Evolutionary conservation across 2,329 filamentous ascomycete species (phyloP), one percentile per base, ranked within the genome.

Genomic region (Clarireedia paspali): DNA sequence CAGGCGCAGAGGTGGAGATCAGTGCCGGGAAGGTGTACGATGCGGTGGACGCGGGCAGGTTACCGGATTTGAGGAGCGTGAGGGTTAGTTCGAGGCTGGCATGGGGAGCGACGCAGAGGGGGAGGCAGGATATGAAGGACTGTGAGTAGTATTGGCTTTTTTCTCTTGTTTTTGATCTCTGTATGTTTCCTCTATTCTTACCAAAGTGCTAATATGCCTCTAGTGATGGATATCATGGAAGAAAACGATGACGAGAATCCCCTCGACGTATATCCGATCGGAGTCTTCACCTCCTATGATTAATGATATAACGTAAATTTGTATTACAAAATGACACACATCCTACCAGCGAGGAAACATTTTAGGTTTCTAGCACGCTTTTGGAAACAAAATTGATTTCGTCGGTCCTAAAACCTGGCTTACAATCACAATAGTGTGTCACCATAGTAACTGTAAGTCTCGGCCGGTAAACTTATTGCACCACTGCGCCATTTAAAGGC

Each of bases 21-120:
- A 59, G 46, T 34, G 55, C 68, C 0, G 45, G 44, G 6, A 47
- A 48, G 6, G 55, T 70, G 5, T 70, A 65, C 54, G 57, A 66
- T 38, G 63, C 66, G 10, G 61, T 69, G 14, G 64, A 68, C 47
- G 53, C 61, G 10, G 63, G 57, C 1, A 53, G 56, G 12, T 52
- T 70, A 20, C 60, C 63, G 12, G 57, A 64, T 59, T 36, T 70
- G 34, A 57, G 68, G 47, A 66, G 65, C 42, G 66, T 70, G 6
- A 59, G 64, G 47, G 66, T 66, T 17, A 70, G 64, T 59, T 56
- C 56, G 4, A 63, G 66, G 14, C 47, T 70, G 15, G 67, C 64
- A 6, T 70, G 68, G 68, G 59, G 56, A 7, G 63, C 67, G 9
- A 66, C 62, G 6, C 53, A 59, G 50, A 51, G 54, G 24, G 56